Percentiles rank a stretch among this genome's conserved stretches.
These are phyloP conservation scores for Phytopythium helicoides DNA, from an alignment of 352 stramenopile genomes.

Conservation along the genomic window DNA sequence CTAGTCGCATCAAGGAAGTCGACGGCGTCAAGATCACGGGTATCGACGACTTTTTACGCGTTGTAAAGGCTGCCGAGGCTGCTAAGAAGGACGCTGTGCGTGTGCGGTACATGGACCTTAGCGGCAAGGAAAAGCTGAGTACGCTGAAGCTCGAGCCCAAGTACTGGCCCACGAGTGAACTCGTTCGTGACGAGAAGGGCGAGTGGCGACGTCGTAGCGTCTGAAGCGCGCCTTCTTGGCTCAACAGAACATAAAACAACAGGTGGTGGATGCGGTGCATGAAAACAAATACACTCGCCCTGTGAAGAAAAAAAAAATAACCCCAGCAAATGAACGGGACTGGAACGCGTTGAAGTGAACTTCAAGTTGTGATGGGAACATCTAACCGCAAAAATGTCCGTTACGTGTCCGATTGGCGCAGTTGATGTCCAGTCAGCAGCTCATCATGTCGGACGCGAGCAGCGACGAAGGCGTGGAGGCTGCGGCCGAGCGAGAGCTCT, in stretches of 20 bases:
- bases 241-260: conserved; percentile 3
- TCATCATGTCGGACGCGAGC: conserved; percentile 15
- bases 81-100: conserved; percentile 72
- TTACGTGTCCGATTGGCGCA: conserved; percentile 1
- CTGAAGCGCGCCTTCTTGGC: no score
- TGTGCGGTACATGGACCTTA: conserved; percentile 89
- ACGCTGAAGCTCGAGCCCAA: conserved; percentile 89
- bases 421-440: conserved; percentile 5
- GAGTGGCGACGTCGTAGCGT: conserved; percentile 68
- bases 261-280: not conserved
- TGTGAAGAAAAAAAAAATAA: no score
- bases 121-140: conserved; percentile 81
- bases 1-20: conserved; percentile 89
- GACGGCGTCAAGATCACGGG: conserved; percentile 84
- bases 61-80: conserved; percentile 54
- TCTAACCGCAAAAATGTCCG: no score
- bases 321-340: no score
- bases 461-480: not conserved
- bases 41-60: conserved; percentile 88
- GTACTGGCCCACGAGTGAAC: conserved; percentile 89
- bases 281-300: not conserved
- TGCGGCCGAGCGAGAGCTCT: conserved; percentile 10
- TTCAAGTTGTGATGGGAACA: no score
- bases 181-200: conserved; percentile 65
- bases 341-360: not conserved